Evolutionary conservation across 192 early-diverging fungal genomes (phyloP).

Genomic region (Cladochytrium replicatum): DNA sequence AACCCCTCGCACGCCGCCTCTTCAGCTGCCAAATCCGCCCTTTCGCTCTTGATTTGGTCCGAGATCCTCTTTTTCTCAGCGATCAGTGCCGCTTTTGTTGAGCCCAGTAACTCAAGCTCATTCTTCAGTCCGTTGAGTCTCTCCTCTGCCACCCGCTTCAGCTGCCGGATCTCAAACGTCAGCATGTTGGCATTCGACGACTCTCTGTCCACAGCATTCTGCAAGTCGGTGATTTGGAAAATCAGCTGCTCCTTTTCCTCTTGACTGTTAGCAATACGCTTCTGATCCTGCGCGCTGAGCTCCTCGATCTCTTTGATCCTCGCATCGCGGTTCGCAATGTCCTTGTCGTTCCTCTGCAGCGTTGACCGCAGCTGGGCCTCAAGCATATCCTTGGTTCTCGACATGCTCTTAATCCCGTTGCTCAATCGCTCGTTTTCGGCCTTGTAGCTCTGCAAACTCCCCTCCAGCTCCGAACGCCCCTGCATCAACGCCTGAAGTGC

Average conservation of each 20-base stretch:
- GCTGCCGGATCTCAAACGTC: constrained; percentile 35
- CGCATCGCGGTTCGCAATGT: constrained; percentile 24
- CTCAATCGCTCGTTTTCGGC: constrained; percentile 34
- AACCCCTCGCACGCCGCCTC: too few species aligned
- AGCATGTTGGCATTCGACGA: constrained; percentile 32
- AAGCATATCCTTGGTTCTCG: constrained; percentile 29
- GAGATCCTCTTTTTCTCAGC: constrained; percentile 39
- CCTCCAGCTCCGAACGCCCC: constrained; percentile 18
- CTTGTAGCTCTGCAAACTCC: constrained; percentile 15
- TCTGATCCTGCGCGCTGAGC: constrained; percentile 26
- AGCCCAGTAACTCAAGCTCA: constrained; percentile 36
- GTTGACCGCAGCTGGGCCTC: constrained; percentile 26
- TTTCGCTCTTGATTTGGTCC: constrained; percentile 31
- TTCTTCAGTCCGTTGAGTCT: constrained; percentile 28
- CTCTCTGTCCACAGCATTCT: constrained; percentile 42
- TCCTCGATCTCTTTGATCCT: constrained; percentile 29
- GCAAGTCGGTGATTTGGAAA: constrained; percentile 47
- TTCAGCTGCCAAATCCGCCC: constrained; percentile 25
- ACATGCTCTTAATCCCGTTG: constrained; percentile 24
- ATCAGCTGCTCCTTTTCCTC: constrained; percentile 47
- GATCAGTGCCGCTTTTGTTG: constrained; percentile 28
- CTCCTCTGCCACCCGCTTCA: constrained; percentile 36
- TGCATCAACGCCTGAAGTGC: neutral
- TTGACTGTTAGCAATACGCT: constrained; percentile 26
- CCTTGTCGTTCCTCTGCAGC: constrained; percentile 30